Evolutionary conservation across 805 yeast genomes (phyloP).

Genomic region (Vanderwaltozyma polyspora): DNA sequence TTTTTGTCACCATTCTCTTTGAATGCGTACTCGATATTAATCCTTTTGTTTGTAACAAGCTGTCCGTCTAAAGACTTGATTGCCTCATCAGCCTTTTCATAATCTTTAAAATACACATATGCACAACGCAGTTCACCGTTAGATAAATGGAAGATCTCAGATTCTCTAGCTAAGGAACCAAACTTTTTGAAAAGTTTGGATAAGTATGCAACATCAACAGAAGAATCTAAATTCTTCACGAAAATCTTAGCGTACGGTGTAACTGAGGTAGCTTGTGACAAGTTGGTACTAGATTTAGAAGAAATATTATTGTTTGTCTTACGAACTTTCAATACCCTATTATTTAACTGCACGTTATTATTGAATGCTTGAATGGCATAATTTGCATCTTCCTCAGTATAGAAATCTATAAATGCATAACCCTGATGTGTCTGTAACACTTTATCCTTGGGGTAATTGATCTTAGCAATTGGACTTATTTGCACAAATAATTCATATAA

Average conservation of each 20-base stretch:
- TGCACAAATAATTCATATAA: constrained; percentile 78
- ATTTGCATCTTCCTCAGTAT: constrained; percentile 47
- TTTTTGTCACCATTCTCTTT: constrained; percentile 40
- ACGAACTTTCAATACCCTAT: constrained; percentile 48
- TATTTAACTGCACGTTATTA: constrained; percentile 45
- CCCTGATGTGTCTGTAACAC: constrained; percentile 67
- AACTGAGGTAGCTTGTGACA: constrained; percentile 1
- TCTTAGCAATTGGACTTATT: constrained; percentile 61
- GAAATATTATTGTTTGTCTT: constrained; percentile 22
- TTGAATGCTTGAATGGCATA: constrained; percentile 53
- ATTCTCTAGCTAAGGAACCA: constrained; percentile 47
- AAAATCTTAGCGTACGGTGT: constrained; percentile 57
- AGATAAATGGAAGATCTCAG: constrained; percentile 34
- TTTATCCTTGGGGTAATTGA: constrained; percentile 73
- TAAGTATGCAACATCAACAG: constrained; percentile 51
- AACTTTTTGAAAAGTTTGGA: constrained; percentile 45
- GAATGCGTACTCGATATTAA: constrained; percentile 58
- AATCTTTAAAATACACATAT: constrained; percentile 51
- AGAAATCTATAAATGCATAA: constrained; percentile 75
- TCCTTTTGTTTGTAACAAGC: constrained; percentile 52
- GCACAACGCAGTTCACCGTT: constrained; percentile 48
- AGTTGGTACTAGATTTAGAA: constrained; percentile 6
- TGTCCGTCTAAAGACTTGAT: constrained; percentile 57
- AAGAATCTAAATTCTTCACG: constrained; percentile 54
- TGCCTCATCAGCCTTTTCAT: constrained; percentile 62